Conservation (phyloP, 306 rosid genomes). For the Cucurbita argyrosperma region DNA sequence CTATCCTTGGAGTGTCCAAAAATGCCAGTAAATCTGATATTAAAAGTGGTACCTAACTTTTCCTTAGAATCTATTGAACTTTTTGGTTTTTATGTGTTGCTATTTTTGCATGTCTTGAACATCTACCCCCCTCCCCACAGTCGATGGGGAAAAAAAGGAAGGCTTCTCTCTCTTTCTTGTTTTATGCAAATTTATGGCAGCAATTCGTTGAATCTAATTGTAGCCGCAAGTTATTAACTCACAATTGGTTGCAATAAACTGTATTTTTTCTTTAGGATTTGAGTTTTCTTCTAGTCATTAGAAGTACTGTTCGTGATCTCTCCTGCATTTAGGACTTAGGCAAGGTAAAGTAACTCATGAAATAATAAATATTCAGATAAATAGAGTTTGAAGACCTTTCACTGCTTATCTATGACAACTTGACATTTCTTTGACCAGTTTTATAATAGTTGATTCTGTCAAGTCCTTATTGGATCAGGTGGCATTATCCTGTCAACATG, state of each 20-base stretch:
- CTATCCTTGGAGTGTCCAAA: slow-evolving; percentile 83
- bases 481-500: not conserved
- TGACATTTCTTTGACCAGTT: not conserved
- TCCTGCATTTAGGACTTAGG: not conserved
- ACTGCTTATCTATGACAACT: no score
- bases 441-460: not conserved
- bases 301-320: not conserved
- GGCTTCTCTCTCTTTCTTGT: no score
- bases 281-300: not conserved
- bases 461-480: not conserved
- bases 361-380: not conserved
- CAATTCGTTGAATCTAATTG: not conserved
- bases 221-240: not conserved
- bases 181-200: not conserved
- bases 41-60: slow-evolving; percentile 52
- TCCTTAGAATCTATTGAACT: not conserved
- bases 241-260: not conserved
- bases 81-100: not conserved
- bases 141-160: no score
- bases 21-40: slow-evolving; percentile 84
- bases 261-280: not conserved
- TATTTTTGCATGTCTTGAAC: no score
- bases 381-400: not conserved
- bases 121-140: no score
- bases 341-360: not conserved